Evolutionary conservation across 495 filamentous ascomycete species (phyloP), one percentile per base, ranked within the genome.

Genomic region (Clavariopsis aquatica): DNA sequence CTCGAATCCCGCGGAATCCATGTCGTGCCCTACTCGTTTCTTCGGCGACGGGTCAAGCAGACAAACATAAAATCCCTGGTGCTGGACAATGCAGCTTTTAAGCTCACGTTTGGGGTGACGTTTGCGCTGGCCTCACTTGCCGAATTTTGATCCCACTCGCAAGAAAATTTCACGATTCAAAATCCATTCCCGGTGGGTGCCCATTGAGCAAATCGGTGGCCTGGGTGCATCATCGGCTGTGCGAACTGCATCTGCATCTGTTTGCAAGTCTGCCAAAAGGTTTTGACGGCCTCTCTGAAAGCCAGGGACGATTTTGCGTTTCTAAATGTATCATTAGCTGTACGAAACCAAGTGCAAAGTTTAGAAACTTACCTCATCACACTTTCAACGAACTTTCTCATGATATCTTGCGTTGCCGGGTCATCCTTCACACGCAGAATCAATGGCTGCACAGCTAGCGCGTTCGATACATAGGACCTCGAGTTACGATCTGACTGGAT

Each of bases 41-140:
- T 90, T 56, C 84, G 88, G 63, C 76, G 79, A 56, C 86, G 84
- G 66, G 76, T 87, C 24, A 83, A 80, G 73, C 73, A 73, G 15
- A 79, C 85, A 24, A 78, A 89, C 70, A n/a, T 89, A 52, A 72
- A 79, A 24, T 80, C 80, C 1, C 81, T 84, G 3, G 74, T 94
- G 59, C 82, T 84, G 65, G 81, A 86, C 60, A 83, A 93, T 71
- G 78, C 84, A 20, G 87, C 87, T 0, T 91, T 95, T 71, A 94
- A 93, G 80, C 69, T 93, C 9, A 86, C 84, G 41, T 93, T 94
- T 70, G 90, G 88, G 10, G 66, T 79, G 5, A 89, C 88, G 28
- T 93, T 94, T 81, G 85, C 87, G 13, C 76, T 94, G 69, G 90
- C 89, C 34, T 88, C 87, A 0, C 90, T 94, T 78, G 84, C 82